These are phyloP conservation scores for Nitzschia sp. DNA, from an alignment of 108 stramenopile species.

Conservation along the genomic window DNA sequence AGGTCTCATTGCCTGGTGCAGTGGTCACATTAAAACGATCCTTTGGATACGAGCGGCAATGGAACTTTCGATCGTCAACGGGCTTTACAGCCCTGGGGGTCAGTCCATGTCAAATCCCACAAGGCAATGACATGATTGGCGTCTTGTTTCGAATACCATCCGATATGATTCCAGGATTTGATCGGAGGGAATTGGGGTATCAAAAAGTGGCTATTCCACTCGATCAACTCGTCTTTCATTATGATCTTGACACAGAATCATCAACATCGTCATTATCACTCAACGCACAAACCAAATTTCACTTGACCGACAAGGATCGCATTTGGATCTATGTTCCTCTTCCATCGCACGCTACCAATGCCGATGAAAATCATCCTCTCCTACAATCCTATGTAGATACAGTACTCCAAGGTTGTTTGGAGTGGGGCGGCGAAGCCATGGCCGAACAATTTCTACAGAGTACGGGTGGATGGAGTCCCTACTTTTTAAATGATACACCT, in stretches of 20 bases:
- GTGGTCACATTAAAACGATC: slow-evolving; percentile 36
- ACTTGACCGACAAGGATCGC: slow-evolving; percentile 22
- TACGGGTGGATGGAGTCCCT: slow-evolving; percentile 61
- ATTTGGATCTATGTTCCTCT: slow-evolving; percentile 68
- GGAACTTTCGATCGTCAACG: slow-evolving; percentile 73
- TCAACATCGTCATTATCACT: neutral
- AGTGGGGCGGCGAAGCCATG: slow-evolving; percentile 72
- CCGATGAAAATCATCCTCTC: slow-evolving; percentile 68
- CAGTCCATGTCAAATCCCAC: slow-evolving; percentile 2
- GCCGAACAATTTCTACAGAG: slow-evolving; percentile 57
- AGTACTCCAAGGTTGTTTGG: slow-evolving; percentile 69
- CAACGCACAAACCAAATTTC: slow-evolving; percentile 1
- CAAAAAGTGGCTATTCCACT: slow-evolving; percentile 43
- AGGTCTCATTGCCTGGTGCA: slow-evolving; percentile 14
- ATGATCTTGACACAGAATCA: neutral
- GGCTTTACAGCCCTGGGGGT: slow-evolving; percentile 72
- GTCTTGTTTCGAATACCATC: slow-evolving; percentile 58
- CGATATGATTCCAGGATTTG: slow-evolving; percentile 49
- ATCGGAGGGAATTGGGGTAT: slow-evolving; percentile 69
- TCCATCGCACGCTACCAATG: slow-evolving; percentile 31
- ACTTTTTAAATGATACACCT: slow-evolving; percentile 73
- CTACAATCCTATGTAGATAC: slow-evolving; percentile 77
- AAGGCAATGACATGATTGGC: slow-evolving; percentile 49
- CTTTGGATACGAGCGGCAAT: slow-evolving; percentile 60
- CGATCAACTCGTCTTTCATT: slow-evolving; percentile 30